Base-by-base conservation (phyloP, 495 filamentous ascomycete genomes). In the Xylaria longipes region DNA sequence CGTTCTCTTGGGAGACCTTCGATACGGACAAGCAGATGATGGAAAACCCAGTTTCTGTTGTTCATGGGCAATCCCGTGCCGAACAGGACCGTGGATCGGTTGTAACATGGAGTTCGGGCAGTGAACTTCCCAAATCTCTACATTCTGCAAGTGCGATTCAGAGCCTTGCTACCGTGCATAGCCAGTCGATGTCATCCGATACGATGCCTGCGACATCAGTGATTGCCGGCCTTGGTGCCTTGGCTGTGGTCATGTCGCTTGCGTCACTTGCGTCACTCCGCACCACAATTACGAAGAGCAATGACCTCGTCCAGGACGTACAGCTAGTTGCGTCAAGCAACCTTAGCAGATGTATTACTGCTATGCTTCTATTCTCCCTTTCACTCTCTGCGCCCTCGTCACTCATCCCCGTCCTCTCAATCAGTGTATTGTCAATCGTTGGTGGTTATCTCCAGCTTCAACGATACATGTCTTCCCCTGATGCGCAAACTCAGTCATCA, bases 341-440 rank as follows among this genome's bases (percentile, higher is more conserved):
- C 35, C 5, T 56, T 2, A 9, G 15, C 50, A 22, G 35, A 56
- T 27, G 7, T 14, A 48, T 43, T 33, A 11, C 33, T 37, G 33
- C 52, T 20, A 6, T 70, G 7, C 41, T 70, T 27, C 20, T 62
- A 8, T 31, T 62, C 20, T 70, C 52, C n/a, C 27, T 62, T n/a
- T 14, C 57, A 7, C 29, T 33, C 29, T 52, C 25, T 33, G 14
- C 17, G 14, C 35, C 52, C 22, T 46, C 52, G 17, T n/a, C 22
- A 15, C 22, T 33, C 52, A 29, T 33, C 6, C 20, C 9, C 25
- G 1, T 60, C 20, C 37, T 68, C 50, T 43, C 5, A 12, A n/a
- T 60, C 17, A 35, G 25, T 27, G 35, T 27, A 46, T 33, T 58
- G 17, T 27, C 52, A 58, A 46, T 46, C 37, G 7, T 45, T 45